Conservation (phyloP, 2,329 filamentous ascomycete species). For the Beauveria sp. region DNA sequence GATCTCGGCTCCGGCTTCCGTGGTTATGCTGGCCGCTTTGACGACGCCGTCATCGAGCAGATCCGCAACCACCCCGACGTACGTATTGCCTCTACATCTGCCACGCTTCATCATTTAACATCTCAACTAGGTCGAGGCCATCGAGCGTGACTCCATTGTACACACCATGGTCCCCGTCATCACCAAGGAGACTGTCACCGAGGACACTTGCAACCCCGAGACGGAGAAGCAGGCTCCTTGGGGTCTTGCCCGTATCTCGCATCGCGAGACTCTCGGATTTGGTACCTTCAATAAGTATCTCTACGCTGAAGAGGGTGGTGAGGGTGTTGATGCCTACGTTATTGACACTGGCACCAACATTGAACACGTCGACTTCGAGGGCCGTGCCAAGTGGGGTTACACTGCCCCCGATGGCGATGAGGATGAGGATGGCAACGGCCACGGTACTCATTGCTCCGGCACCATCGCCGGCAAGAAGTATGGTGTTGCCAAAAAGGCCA, state of each 20-base stretch:
- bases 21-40: slow-evolving; percentile 94
- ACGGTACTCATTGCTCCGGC: slow-evolving; percentile 98
- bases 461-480: slow-evolving; percentile 98
- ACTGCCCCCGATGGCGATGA: slow-evolving; percentile 81
- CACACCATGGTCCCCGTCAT: slow-evolving; percentile 59
- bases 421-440: slow-evolving; percentile 91
- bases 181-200: slow-evolving; percentile 27
- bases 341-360: slow-evolving; percentile 96
- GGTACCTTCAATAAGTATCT: slow-evolving; percentile 98
- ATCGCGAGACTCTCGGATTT: slow-evolving; percentile 80
- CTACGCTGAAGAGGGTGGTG: slow-evolving; percentile 79
- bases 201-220: slow-evolving; percentile 44
- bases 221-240: slow-evolving; percentile 93
- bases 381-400: slow-evolving; percentile 92
- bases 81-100: slow-evolving; percentile 42
- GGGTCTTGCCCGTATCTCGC: slow-evolving; percentile 96
- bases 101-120: slow-evolving; percentile 13
- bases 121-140: slow-evolving; percentile 72
- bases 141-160: slow-evolving; percentile 91
- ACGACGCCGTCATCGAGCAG: slow-evolving; percentile 85
- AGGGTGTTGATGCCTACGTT: slow-evolving; percentile 97
- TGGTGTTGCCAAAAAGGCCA: slow-evolving; percentile 98
- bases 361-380: slow-evolving; percentile 94
- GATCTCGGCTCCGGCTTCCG: slow-evolving; percentile 78
- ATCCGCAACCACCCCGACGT: slow-evolving; percentile 94